These are phyloP conservation scores for Vitis hybrid DNA, from an alignment of 177 flowering plant species.

Conservation along the genomic window DNA sequence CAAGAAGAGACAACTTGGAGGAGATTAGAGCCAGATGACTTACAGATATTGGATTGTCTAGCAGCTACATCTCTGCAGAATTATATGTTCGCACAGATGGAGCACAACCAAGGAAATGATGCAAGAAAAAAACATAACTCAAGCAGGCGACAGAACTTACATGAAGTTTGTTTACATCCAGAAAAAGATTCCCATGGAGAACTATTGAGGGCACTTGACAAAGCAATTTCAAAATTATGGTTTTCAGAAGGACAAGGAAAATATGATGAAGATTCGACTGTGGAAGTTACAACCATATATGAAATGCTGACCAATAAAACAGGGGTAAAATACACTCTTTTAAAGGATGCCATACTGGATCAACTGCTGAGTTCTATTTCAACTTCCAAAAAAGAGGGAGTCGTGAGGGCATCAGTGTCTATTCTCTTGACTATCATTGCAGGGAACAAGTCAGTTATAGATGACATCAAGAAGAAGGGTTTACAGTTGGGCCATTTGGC, in stretches of 20 bases:
- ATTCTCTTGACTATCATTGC: conserved; percentile 45
- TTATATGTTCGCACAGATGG: conserved; percentile 9
- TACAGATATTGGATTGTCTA: conserved; percentile 21
- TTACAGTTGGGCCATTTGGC: conserved; percentile 50
- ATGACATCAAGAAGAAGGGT: conserved; percentile 64
- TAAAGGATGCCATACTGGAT: conserved; percentile 56
- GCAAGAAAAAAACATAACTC: conserved; percentile 16
- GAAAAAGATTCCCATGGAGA: conserved; percentile 29
- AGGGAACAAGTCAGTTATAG: conserved; percentile 40
- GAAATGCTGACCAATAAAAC: conserved; percentile 40
- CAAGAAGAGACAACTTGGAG: conserved; percentile 21
- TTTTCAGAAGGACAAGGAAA: conserved; percentile 40
- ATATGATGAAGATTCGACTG: conserved; percentile 38
- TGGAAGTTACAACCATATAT: conserved; percentile 49
- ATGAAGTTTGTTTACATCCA: conserved; percentile 16
- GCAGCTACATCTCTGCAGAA: conserved; percentile 16
- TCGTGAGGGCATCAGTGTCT: conserved; percentile 57
- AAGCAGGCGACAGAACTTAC: conserved; percentile 7
- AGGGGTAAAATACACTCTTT: conserved; percentile 36
- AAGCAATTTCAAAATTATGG: conserved; percentile 48
- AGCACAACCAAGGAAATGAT: conserved; percentile 4
- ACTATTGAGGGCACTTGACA: conserved; percentile 38
- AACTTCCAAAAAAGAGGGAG: conserved; percentile 54
- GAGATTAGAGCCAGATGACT: conserved; percentile 18
- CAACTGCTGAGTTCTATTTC: conserved; percentile 56